Evolutionary conservation across 371 early-diverging fungal species (phyloP).

Genomic region (Rhizomucor miehei): DNA sequence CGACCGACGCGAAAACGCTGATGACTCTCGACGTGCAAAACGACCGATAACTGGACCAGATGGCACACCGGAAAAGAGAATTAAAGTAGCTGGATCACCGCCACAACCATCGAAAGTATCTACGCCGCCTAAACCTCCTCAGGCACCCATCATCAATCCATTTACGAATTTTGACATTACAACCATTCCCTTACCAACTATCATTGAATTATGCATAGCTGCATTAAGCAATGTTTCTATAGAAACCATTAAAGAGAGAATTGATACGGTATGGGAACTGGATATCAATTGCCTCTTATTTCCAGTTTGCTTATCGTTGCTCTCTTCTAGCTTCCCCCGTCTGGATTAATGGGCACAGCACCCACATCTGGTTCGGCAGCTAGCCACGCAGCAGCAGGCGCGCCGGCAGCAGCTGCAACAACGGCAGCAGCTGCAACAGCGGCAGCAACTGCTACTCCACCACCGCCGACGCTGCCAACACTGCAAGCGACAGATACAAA

Average conservation of each 20-base stretch:
- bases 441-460: not conserved
- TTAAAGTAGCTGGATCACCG: conserved; percentile 8
- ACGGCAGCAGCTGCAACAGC: not conserved
- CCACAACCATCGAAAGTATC: conserved; percentile 5
- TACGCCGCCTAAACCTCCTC: not conserved
- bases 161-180: conserved; percentile 37
- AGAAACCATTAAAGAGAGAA: conserved; percentile 27
- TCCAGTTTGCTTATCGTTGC: not conserved
- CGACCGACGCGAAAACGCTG: conserved; percentile 19
- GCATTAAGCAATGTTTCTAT: conserved; percentile 34
- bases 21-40: conserved; percentile 4
- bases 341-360: conserved; percentile 1
- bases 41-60: conserved; percentile 1
- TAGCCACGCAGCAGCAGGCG: not conserved
- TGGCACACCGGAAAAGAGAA: conserved; percentile 15
- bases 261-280: conserved; percentile 18
- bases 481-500: not conserved
- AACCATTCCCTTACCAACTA: conserved; percentile 27
- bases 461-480: not conserved
- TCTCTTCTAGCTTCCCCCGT: conserved; percentile 8
- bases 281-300: not conserved
- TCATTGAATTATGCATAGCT: conserved; percentile 38
- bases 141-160: conserved; percentile 10
- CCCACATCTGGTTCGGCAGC: conserved; percentile 1
- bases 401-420: conserved; percentile 1